A percentile compares a stretch with the other conserved stretches of the same genome.
Conservation (phyloP, 306 rosid genomes). For the Leucaena leucocephala region DNA sequence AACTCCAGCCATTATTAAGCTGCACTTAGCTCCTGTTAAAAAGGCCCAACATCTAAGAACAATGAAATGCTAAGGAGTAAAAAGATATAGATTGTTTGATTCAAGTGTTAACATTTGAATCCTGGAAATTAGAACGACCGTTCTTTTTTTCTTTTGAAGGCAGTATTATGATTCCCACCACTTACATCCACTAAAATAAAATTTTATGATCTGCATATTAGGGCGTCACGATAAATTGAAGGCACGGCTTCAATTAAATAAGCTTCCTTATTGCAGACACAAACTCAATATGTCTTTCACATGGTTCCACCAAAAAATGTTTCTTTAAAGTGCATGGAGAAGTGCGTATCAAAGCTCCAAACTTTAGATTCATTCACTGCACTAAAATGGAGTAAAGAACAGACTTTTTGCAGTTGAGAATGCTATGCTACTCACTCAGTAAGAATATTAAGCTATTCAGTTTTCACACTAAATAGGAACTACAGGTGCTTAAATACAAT, state of each 20-base stretch:
- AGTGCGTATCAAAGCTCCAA: background rate
- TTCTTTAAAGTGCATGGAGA: background rate
- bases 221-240: background rate
- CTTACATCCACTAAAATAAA: background rate
- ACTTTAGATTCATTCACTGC: background rate
- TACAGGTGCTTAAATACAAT: background rate
- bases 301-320: background rate
- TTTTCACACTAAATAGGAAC: background rate
- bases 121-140: background rate
- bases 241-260: background rate
- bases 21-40: background rate
- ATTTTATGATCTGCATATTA: background rate
- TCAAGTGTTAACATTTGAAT: background rate
- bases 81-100: background rate
- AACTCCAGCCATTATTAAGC: background rate
- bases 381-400: background rate
- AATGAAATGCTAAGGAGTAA: background rate
- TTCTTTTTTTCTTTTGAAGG: background rate
- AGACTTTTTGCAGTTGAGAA: background rate
- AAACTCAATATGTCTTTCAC: background rate
- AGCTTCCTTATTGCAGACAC: background rate
- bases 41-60: background rate
- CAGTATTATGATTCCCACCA: background rate
- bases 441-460: background rate
- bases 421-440: background rate